Base-by-base conservation (phyloP, 352 stramenopile genomes). In the Phytopythium boreale region DNA sequence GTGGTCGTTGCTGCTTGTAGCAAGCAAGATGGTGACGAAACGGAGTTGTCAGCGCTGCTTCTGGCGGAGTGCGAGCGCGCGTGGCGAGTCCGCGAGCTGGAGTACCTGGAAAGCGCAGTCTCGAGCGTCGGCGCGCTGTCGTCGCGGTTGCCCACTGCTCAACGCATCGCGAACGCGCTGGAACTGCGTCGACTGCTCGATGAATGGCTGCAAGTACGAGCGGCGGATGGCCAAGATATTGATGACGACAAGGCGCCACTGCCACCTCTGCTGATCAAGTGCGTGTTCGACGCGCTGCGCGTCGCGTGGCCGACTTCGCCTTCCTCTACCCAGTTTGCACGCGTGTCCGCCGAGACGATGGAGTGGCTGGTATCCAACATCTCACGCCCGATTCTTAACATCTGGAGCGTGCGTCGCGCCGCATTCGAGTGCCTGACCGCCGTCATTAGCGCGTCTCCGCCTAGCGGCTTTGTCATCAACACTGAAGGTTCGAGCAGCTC, bases 51-150 rank as follows among this genome's bases (percentile, higher is more conserved):
- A 9, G 43, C 50, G 11, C 61, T 92, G 36, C 64, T 92, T 24
- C 20, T 83, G n/a, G 66, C 78, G 6, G 86, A 94, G 55, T 82
- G 75, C 67, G 70, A 80, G 64, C 82, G 86, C 3, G 83, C 82
- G 19, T 86, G 74, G 72, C 81, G 76, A 50, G 87, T 87, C 61
- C 62, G 74, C 11, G 84, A 94, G 46, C 68, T 88, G 22, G 72
- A 76, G 37, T 94, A 94, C 39, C 68, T 92, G 12, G 86, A 94
- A 47, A 90, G 79, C 52, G 80, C 75, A 2, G 68, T 94, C 24
- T 41, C 72, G 15, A 87, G 76, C 49, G 59, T 94, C 22, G 77
- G 76, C 2, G 75, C 63, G 24, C 75, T 92, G 34, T 76, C 80
- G 17, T 61, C 69, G 7, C 65, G 74, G 27, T 51, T 88, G 44